Percentiles rank a stretch among this genome's conserved stretches.
Evolutionary conservation across 306 rosid genomes (phyloP).

Genomic region (Cucurbita moschata): DNA sequence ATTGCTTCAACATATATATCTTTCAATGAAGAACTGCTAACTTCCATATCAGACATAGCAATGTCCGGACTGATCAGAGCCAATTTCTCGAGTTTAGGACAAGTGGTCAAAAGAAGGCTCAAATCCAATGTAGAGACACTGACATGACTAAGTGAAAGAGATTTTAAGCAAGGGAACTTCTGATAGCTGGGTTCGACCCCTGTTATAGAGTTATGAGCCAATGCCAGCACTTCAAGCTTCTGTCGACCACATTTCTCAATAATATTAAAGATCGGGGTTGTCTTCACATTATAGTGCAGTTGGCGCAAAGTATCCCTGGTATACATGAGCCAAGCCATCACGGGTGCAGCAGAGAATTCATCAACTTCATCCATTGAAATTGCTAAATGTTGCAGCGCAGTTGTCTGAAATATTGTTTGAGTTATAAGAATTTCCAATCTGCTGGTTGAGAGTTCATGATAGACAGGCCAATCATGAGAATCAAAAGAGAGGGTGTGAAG

Average conservation of each 20-base stretch:
- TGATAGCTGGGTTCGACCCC: constrained; percentile 73
- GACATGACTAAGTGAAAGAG: constrained; percentile 46
- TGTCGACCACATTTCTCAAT: constrained; percentile 65
- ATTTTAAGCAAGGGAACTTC: constrained; percentile 65
- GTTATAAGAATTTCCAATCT: constrained; percentile 65
- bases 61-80: constrained; percentile 60
- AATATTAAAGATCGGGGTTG: constrained; percentile 46
- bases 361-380: constrained; percentile 66
- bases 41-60: constrained; percentile 62
- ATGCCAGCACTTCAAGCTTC: constrained; percentile 41
- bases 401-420: constrained; percentile 69
- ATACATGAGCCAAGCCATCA: constrained; percentile 85
- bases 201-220: constrained; percentile 48
- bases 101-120: constrained; percentile 52
- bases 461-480: constrained; percentile 49
- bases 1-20: constrained; percentile 47
- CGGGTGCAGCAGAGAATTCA: constrained; percentile 57
- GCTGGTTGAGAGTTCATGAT: constrained; percentile 36
- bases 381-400: constrained; percentile 41
- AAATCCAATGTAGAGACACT: constrained; percentile 65
- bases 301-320: constrained; percentile 49
- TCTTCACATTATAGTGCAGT: constrained; percentile 48
- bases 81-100: constrained; percentile 48
- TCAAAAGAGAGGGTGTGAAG: constrained; percentile 57
- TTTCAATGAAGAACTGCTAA: constrained; percentile 56